Evolutionary conservation across 2,329 filamentous ascomycete species (phyloP), one percentile per base, ranked within the genome.

Genomic region (Diaporthe sp.): DNA sequence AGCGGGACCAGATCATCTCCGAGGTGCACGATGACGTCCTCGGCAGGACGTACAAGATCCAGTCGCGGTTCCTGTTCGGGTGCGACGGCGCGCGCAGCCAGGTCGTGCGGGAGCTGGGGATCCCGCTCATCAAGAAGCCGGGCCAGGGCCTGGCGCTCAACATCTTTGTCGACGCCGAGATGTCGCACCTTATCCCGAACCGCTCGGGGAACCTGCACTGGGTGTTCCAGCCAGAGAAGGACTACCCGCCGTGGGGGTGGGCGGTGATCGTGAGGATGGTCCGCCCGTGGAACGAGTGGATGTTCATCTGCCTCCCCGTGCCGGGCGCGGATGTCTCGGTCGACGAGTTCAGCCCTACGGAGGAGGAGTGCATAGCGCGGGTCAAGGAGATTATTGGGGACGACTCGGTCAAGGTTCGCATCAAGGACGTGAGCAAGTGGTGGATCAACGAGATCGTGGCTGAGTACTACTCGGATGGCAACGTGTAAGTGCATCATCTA

Each of bases 201-300:
- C 84, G 90, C 0, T 84, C 83, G 37, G 91, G 90, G 0, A 92
- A 91, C 77, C 82, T 92, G 25, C 90, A 93, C 78, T 92, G 89
- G 87, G 83, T 91, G 1, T 83, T 92, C 78, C 85, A 87, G 75
- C 90, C 91, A 0, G 87, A 90, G 73, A 80, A 80, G 3, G 86
- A 90, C 70, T 82, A 87, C 70, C 87, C 88, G 0, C 82, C 82
- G 0, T 91, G 88, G 81, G 88, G 84, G 0, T 89, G 87, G 86
- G 82, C 83, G 42, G 81, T 80, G 4, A 81, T 90, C 76, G 83
- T 87, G 3, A 84, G 91, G 32, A 92, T 92, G 90, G 89, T 92
- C 6, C 90, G 88, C 81, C 87, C 90, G 0, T 92, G 90, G 90
- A 79, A 88, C 76, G 88, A 92, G 82, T 93, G 90, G 90, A 85